Evolutionary conservation across 1,284 basidiomycete species (phyloP), one percentile per base, ranked within the genome.

Genomic region (Cystobasidium slooffiae): DNA sequence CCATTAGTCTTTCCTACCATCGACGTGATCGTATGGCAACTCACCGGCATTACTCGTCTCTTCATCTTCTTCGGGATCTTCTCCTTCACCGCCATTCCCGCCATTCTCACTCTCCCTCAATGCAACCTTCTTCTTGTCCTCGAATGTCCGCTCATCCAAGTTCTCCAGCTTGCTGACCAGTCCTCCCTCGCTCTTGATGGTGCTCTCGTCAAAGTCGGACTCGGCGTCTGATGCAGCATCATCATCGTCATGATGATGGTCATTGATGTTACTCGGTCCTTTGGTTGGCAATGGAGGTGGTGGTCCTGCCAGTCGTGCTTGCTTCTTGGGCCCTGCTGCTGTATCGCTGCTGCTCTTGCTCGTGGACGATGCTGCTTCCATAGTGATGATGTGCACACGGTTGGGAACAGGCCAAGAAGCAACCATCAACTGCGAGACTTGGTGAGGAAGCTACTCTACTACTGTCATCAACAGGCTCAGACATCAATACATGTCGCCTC

Each of bases 101-200:
- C 74, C 74, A 31, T 78, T 52, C 18, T 67, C 47, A 18, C 76
- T 65, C 1, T 55, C 20, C 22, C 39, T 16, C 46, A 75, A 61
- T 18, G 67, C 68, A 1, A 76, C 52, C 64, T 74, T 75, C 75
- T 79, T 79, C 41, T 72, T 61, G 47, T 80, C 79, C 44, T 80
- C 78, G 31, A 78, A 80, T 44, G 76, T 75, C 3, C 79, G 76
- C 59, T 80, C 79, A 74, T 78, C 78, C 47, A 75, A 56, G 22
- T 75, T 75, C 49, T 43, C 66, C 10, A 44, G 64, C 51, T 66
- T 66, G 51, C 64, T 66, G 12, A 47, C 46, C 51, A 66, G 24
- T 8, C 55, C 55, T n/a, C 70, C 70, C 49, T 66, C 70, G 7
- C 43, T 47, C 18, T 73, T 73, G 41, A 73, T 49, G 18, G 64